These are phyloP conservation scores for Ustilago vetiveriae DNA, from an alignment of 1,284 basidiomycete species.

Conservation along the genomic window DNA sequence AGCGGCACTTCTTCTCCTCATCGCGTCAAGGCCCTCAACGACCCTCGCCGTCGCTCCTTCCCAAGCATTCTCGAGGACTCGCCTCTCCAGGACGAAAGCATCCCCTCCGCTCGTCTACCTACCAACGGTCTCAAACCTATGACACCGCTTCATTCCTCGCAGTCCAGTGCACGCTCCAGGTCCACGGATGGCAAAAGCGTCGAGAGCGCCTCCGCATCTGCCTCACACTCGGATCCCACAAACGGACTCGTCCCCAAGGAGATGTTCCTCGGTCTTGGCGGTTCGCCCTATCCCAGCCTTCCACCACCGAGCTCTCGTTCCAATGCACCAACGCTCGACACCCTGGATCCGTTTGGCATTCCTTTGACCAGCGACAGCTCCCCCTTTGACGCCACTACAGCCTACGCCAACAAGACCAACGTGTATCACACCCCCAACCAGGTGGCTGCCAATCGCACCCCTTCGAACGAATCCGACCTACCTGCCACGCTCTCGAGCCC, in stretches of 20 bases:
- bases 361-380: constrained; percentile 40
- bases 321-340: constrained; percentile 8
- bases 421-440: constrained; percentile 45
- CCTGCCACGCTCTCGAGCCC: constrained; percentile 9
- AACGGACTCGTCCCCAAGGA: constrained; percentile 35
- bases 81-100: constrained; percentile 30
- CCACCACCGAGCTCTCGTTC: constrained; percentile 9
- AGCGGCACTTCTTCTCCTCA: constrained; percentile 45
- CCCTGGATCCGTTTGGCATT: constrained; percentile 50
- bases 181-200: background rate
- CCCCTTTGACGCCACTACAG: constrained; percentile 46
- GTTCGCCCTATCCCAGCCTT: constrained; percentile 50
- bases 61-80: constrained; percentile 44
- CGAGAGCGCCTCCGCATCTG: background rate
- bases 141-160: constrained; percentile 20
- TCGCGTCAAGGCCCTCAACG: constrained; percentile 33
- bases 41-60: constrained; percentile 44
- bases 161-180: constrained; percentile 2
- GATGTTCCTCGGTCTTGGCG: constrained; percentile 56
- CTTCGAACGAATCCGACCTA: constrained; percentile 7
- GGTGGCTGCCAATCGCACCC: constrained; percentile 31
- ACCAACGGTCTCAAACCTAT: constrained; percentile 29
- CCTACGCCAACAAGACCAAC: constrained; percentile 44
- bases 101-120: constrained; percentile 3
- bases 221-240: constrained; percentile 16